Conservation (phyloP, 2,329 filamentous ascomycete species). For the Fusarium sp. region DNA sequence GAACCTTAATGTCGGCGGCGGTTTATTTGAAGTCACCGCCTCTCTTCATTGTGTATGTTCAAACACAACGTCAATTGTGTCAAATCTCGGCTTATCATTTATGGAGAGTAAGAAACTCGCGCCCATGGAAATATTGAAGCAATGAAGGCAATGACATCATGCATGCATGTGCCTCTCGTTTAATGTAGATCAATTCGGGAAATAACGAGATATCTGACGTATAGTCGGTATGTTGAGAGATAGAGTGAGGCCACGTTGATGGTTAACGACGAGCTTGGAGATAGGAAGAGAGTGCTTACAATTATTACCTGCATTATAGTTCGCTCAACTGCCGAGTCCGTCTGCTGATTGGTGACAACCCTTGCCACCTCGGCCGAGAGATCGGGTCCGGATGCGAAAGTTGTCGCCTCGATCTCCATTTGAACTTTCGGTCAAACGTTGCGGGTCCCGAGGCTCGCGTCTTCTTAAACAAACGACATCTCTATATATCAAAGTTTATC, state of each 20-base stretch:
- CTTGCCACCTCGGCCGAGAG: constrained; percentile 12
- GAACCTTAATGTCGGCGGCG: too few relatives aligned
- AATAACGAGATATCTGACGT: neutral
- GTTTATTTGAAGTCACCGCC: too few relatives aligned
- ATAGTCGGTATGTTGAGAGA: neutral
- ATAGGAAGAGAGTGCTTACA: neutral
- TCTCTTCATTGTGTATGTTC: too few relatives aligned
- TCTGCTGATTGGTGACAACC: constrained; percentile 1
- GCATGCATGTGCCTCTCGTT: neutral
- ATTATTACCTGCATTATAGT: constrained; percentile 1
- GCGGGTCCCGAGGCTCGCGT: neutral
- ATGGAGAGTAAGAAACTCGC: neutral
- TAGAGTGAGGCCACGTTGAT: neutral
- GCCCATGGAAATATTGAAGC: neutral
- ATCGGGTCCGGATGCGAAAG: neutral
- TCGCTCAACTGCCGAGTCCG: neutral
- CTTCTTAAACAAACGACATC: neutral
- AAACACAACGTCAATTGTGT: too few relatives aligned
- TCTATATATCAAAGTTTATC: neutral
- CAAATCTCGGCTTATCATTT: rapidly evolving
- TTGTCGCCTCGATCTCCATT: neutral
- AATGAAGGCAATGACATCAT: neutral
- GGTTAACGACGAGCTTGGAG: neutral
- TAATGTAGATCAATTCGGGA: neutral
- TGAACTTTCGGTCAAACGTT: neutral